Evolutionary conservation across 345 rosid species (phyloP).

Genomic region (Lepidium sativum): DNA sequence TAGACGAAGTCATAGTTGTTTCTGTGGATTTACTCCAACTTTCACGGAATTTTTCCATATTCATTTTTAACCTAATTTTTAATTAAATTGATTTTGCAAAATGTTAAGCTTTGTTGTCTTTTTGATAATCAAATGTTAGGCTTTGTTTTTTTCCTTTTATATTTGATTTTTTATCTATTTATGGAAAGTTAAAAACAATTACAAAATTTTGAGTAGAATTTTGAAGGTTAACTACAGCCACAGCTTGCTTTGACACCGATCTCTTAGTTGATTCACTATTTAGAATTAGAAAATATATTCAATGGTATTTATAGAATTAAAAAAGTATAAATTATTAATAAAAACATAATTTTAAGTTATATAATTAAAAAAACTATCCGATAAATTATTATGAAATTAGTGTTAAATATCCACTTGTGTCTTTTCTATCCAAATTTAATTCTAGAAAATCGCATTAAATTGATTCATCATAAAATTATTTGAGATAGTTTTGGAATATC

Average conservation of each 20-base stretch:
- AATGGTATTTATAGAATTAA: background rate
- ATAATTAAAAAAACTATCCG: too few relatives aligned
- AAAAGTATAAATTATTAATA: background rate
- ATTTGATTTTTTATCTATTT: background rate
- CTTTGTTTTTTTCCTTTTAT: background rate
- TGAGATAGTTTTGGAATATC: too few relatives aligned
- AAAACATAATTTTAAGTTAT: background rate
- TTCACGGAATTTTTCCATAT: slow-evolving; percentile 8
- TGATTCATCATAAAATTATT: too few relatives aligned
- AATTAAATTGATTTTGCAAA: background rate
- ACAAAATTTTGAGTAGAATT: background rate
- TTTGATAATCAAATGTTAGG: background rate
- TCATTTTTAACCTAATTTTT: slow-evolving; percentile 1
- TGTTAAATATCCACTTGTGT: too few relatives aligned
- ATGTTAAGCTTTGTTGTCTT: background rate
- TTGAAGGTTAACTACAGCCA: background rate
- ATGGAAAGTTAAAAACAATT: background rate
- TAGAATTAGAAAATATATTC: background rate
- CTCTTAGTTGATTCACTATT: background rate
- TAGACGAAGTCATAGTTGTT: slow-evolving; percentile 6
- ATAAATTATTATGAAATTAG: too few relatives aligned
- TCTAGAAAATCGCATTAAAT: too few relatives aligned
- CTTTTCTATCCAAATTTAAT: too few relatives aligned
- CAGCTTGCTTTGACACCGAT: background rate
- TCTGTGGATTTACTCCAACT: background rate